These are phyloP conservation scores for Lentinula edodes DNA, from an alignment of 768 basidiomycete species.

Conservation along the genomic window DNA sequence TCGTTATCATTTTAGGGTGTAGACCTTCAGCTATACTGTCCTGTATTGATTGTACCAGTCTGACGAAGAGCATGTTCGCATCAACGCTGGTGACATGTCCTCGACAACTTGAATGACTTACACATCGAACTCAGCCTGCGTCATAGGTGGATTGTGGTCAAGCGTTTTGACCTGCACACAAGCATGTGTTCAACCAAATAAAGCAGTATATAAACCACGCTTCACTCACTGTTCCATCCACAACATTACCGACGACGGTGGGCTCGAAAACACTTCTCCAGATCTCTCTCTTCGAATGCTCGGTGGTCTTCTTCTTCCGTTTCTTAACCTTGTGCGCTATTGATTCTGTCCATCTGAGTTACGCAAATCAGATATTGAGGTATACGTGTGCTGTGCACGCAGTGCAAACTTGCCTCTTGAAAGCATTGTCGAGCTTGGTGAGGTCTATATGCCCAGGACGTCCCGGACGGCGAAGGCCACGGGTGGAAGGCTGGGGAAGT, in stretches of 20 bases:
- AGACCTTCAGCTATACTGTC: conserved; percentile 70
- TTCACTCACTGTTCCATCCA: conserved; percentile 32
- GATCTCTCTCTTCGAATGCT: conserved; percentile 64
- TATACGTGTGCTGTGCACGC: neutral
- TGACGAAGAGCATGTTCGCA: conserved; percentile 5
- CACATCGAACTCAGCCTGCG: conserved; percentile 65
- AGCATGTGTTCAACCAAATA: neutral
- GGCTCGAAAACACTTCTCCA: conserved; percentile 81
- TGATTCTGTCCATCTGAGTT: conserved; percentile 72
- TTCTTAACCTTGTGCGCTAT: conserved; percentile 84
- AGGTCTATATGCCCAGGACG: conserved; percentile 72
- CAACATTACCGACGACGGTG: conserved; percentile 29
- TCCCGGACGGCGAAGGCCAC: conserved; percentile 29
- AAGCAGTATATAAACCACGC: neutral
- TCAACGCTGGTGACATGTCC: neutral
- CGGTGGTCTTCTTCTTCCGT: conserved; percentile 62
- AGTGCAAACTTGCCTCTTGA: conserved; percentile 54
- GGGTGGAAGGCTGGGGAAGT: conserved; percentile 18
- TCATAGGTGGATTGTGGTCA: conserved; percentile 76
- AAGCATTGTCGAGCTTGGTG: conserved; percentile 73
- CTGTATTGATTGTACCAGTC: conserved; percentile 53
- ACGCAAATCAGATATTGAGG: neutral
- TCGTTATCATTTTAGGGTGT: conserved; percentile 87
- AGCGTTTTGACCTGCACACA: conserved; percentile 62
- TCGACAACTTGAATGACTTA: conserved; percentile 27